Percentiles rank a stretch among this genome's conserved stretches.
Evolutionary conservation across 2,329 filamentous ascomycete species (phyloP).

Genomic region (Diaporthe sp.): DNA sequence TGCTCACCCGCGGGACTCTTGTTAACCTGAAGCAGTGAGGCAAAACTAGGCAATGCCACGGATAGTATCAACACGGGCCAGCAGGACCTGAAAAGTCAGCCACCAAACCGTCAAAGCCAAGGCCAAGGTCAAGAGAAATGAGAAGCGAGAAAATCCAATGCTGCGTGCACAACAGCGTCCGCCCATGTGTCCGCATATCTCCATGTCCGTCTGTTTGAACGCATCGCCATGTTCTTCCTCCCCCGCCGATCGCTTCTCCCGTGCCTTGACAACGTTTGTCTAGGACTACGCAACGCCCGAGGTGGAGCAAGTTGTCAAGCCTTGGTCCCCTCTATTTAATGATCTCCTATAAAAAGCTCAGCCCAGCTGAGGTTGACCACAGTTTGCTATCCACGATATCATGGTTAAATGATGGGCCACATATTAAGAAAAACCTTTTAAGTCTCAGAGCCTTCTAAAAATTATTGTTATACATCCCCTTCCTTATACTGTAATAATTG

Average conservation of each 20-base stretch:
- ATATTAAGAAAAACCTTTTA: too few relatives aligned
- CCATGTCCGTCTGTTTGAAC: not conserved
- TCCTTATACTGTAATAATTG: too few relatives aligned
- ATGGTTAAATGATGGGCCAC: not conserved
- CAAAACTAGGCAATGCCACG: not conserved
- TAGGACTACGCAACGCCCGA: not conserved
- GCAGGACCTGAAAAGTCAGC: conserved; percentile 10
- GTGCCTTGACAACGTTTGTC: not conserved
- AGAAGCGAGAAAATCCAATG: not conserved
- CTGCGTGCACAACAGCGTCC: not conserved
- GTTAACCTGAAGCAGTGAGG: conserved; percentile 29
- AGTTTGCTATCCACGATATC: not conserved
- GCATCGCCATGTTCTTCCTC: not conserved
- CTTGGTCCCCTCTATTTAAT: not conserved
- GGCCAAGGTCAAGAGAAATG: conserved; percentile 23
- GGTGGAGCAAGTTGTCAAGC: not conserved
- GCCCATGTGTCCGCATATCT: not conserved
- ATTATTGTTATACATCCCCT: too few relatives aligned
- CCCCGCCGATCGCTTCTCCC: not conserved
- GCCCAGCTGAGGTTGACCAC: not conserved
- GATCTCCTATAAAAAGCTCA: not conserved
- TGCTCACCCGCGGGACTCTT: not conserved
- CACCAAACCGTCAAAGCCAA: not conserved
- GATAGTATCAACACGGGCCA: not conserved
- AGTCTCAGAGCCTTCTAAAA: too few relatives aligned